Evolutionary conservation across 768 basidiomycete genomes (phyloP), one percentile per base, ranked within the genome.

Genomic region (Sarcomyxa edulis): DNA sequence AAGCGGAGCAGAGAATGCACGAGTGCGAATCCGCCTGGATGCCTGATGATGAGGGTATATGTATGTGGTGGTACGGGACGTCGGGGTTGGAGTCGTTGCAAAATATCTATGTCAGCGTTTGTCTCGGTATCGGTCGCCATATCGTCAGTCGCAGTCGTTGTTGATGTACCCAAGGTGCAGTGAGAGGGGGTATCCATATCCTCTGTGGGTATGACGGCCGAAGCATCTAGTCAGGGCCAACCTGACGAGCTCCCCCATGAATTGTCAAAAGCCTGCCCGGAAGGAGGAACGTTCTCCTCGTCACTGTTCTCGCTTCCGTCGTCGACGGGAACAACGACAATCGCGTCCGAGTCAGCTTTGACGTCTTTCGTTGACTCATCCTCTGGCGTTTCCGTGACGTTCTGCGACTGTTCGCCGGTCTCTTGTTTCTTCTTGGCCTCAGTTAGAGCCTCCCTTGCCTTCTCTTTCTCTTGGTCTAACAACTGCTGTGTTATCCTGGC

Each of bases 401-500:
- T 28, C 12, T 46, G 42, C 12, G 11, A 10, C 12, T 56, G 49
- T 32, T 55, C 51, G 20, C 55, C 47, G 15, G 49, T 47, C 19
- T 45, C 44, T 14, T 50, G 35, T 26, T 47, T 37, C 51, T 46
- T 50, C 35, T 43, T 45, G 23, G 46, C 45, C 45, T 76, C 72
- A 25, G 65, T 61, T 20, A 37, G 40, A 16, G 35, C 43, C n/a
- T 22, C 39, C 30, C 42, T 50, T 3, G 35, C 45, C 40, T 50
- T 55, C 25, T 48, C 52, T 27, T 35, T 35, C 42, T 55, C 48
- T 51, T 75, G 66, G 43, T 62, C 69, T 36, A 69, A 68, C 8
- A 70, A 49, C 25, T 72, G 62, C 40, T 65, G 64, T 45, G 71
- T 72, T 51, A 76, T 68, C 45, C 69, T 71, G 51, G 71, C 63